Conservation (phyloP, 1,284 basidiomycete genomes). For the Cystobasidium sp. region DNA sequence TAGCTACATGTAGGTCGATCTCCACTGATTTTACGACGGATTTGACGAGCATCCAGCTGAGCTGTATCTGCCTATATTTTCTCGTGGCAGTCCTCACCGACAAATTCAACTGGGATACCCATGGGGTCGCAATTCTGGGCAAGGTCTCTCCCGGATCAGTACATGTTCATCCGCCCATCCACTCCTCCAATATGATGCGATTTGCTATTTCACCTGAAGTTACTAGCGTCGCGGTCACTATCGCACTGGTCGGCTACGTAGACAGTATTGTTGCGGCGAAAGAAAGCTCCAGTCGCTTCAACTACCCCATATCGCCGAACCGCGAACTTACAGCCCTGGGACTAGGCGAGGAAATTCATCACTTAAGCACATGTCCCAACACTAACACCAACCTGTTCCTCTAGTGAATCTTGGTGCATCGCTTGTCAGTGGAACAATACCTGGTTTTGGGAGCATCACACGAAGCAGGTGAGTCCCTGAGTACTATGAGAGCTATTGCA, state of each 20-base stretch:
- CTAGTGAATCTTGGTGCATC: constrained; percentile 76
- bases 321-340: constrained; percentile 83
- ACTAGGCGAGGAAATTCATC: constrained; percentile 44
- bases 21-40: neutral
- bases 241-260: constrained; percentile 55
- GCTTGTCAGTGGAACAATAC: constrained; percentile 81
- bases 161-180: constrained; percentile 60
- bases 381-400: constrained; percentile 51
- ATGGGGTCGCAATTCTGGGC: constrained; percentile 81
- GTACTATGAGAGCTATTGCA: no score
- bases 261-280: constrained; percentile 85
- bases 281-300: constrained; percentile 79
- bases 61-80: neutral
- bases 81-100: constrained; percentile 67
- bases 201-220: constrained; percentile 36
- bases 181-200: constrained; percentile 60
- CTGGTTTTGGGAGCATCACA: constrained; percentile 87
- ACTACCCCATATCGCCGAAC: constrained; percentile 86
- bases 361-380: constrained; percentile 24
- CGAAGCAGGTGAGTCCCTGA: constrained; percentile 49
- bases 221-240: constrained; percentile 37
- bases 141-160: constrained; percentile 50
- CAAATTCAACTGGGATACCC: constrained; percentile 72
- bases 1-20: constrained; percentile 70
- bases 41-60: neutral